A percentile compares a stretch with the other conserved stretches of the same genome.
These are phyloP conservation scores for Karstenula rhodostoma DNA, from an alignment of 2,329 filamentous ascomycete genomes.

Conservation along the genomic window DNA sequence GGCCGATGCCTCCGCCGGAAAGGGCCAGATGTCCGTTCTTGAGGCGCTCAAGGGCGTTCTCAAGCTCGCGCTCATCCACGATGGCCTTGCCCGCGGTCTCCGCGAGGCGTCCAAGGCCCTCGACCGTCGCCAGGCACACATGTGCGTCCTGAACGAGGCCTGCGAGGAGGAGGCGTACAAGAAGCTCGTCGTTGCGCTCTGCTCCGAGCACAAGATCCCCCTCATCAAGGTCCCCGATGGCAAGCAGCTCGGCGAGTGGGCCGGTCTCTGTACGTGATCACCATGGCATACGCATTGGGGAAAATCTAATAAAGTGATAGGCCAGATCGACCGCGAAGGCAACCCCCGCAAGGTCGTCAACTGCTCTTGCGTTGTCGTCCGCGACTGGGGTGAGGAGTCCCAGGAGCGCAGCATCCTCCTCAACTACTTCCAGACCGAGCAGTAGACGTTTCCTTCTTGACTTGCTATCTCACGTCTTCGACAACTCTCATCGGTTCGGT, in stretches of 20 bases:
- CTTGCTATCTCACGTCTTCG: slow-evolving; percentile 21
- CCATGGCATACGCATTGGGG: not conserved
- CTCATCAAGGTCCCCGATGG: slow-evolving; percentile 99
- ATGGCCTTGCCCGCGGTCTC: slow-evolving; percentile 97
- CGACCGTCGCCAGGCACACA: slow-evolving; percentile 97
- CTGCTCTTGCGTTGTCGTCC: slow-evolving; percentile 99
- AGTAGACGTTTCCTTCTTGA: slow-evolving; percentile 50
- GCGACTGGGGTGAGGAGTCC: slow-evolving; percentile 99
- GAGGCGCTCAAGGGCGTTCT: slow-evolving; percentile 99
- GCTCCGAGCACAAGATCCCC: slow-evolving; percentile 99
- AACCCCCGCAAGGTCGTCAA: slow-evolving; percentile 99
- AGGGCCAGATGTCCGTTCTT: slow-evolving; percentile 96
- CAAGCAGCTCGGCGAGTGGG: slow-evolving; percentile 99
- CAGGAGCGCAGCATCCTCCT: slow-evolving; percentile 98
- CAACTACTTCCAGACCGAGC: slow-evolving; percentile 98
- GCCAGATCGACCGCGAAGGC: slow-evolving; percentile 98
- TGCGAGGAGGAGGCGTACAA: slow-evolving; percentile 99
- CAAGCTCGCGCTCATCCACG: slow-evolving; percentile 99
- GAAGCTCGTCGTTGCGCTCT: slow-evolving; percentile 99
- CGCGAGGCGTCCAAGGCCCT: slow-evolving; percentile 99
- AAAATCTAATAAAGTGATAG: slow-evolving; percentile 56
- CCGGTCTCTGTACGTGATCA: slow-evolving; percentile 89
- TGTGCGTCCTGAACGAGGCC: slow-evolving; percentile 99
- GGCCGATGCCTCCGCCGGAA: slow-evolving; percentile 79
- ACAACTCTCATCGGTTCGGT: slow-evolving; percentile 25